Percentiles rank a stretch among this genome's conserved stretches.
These are phyloP conservation scores for Psilocybe sp. DNA, from an alignment of 768 basidiomycete species.

Conservation along the genomic window DNA sequence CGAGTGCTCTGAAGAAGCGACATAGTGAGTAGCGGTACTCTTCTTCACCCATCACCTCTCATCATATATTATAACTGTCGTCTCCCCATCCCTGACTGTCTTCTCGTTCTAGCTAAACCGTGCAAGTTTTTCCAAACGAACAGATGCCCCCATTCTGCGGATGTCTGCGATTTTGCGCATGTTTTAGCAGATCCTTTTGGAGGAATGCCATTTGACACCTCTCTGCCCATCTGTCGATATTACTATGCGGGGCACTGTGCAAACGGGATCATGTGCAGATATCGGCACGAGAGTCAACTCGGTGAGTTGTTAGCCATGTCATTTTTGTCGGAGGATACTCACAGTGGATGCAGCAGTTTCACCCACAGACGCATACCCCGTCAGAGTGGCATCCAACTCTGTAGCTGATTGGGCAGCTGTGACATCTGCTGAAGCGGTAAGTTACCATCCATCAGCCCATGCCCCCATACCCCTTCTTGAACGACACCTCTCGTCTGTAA, in stretches of 20 bases:
- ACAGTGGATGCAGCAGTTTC: not conserved
- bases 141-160: conserved; percentile 40
- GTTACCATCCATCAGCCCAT: conserved; percentile 1
- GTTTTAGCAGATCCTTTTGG: conserved; percentile 27
- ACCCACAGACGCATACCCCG: not conserved
- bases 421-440: conserved; percentile 14
- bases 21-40: conserved; percentile 27
- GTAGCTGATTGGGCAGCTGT: conserved; percentile 13
- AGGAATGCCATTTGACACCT: conserved; percentile 10
- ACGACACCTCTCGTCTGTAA: not conserved
- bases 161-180: conserved; percentile 48
- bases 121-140: conserved; percentile 45
- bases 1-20: conserved; percentile 34
- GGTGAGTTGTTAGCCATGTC: conserved; percentile 9
- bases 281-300: conserved; percentile 26
- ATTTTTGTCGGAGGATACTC: not conserved
- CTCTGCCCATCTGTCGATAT: conserved; percentile 26
- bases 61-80: conserved; percentile 10
- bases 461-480: not conserved
- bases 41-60: not conserved
- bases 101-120: conserved; percentile 38
- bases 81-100: conserved; percentile 1
- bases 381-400: not conserved
- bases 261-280: conserved; percentile 36
- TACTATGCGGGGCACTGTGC: conserved; percentile 33